A percentile compares a stretch with the other conserved stretches of the same genome.
Conservation (phyloP, 768 basidiomycete genomes). For the Rhodocollybia butyracea region DNA sequence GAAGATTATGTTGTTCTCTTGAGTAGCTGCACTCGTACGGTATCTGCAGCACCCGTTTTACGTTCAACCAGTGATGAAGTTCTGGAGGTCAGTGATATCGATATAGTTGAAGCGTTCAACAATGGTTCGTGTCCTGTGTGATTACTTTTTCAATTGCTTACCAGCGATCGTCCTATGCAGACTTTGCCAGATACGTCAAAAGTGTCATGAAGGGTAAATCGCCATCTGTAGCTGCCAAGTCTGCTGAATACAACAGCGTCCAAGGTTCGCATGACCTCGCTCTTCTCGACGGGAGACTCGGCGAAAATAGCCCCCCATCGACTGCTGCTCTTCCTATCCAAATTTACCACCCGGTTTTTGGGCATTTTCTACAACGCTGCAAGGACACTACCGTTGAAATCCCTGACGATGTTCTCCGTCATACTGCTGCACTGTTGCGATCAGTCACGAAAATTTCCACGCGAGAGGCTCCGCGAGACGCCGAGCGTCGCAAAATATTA, state of each 20-base stretch:
- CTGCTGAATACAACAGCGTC: conserved; percentile 1
- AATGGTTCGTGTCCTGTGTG: no score
- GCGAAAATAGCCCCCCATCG: background rate
- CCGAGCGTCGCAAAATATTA: background rate
- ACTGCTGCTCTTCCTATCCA: conserved; percentile 11
- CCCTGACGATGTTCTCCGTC: conserved; percentile 1
- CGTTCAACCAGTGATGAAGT: no score
- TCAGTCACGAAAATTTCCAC: conserved; percentile 7
- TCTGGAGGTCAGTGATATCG: no score
- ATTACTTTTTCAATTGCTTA: no score
- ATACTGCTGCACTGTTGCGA: background rate
- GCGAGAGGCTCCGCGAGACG: background rate
- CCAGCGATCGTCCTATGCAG: no score
- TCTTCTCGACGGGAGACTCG: conserved; percentile 9
- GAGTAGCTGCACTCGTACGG: no score
- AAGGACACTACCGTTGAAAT: conserved; percentile 7
- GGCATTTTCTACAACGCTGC: conserved; percentile 14
- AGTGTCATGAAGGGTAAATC: background rate
- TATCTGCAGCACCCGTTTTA: no score
- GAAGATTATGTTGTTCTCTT: no score
- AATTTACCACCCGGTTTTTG: conserved; percentile 15
- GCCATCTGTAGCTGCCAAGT: conserved; percentile 13
- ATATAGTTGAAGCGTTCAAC: no score
- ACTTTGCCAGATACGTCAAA: background rate
- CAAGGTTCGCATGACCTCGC: background rate